phyloP scores from a whole-genome alignment of 2,329 filamentous ascomycete genomes.

The Alternaria tenuissima region DNA sequence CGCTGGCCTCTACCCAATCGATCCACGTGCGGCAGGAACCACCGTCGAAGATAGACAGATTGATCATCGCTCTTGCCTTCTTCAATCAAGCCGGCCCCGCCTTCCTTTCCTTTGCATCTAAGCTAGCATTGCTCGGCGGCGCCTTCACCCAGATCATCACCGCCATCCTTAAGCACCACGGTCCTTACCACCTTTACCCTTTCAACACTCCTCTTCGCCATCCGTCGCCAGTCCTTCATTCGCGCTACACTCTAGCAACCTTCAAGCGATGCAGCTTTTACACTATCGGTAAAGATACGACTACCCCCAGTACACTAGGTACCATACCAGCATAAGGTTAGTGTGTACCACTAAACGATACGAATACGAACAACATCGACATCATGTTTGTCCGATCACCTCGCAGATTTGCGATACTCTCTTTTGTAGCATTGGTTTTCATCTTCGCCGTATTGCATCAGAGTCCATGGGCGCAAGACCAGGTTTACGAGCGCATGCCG shows the following conservation, averaged over 20 bases:
- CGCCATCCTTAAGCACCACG: slow-evolving; percentile 3
- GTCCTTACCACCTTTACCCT: slow-evolving; percentile 12
- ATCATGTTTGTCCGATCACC: slow-evolving; percentile 49
- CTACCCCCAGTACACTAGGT: slow-evolving; percentile 17
- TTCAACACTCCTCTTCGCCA: not conserved
- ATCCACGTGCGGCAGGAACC: slow-evolving; percentile 10
- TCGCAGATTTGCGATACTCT: slow-evolving; percentile 50
- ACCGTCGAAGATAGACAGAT: slow-evolving; percentile 6
- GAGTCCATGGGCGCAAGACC: slow-evolving; percentile 37
- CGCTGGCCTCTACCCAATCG: not conserved
- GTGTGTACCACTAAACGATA: slow-evolving; percentile 23
- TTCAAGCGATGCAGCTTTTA: slow-evolving; percentile 29
- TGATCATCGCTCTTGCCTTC: slow-evolving; percentile 10
- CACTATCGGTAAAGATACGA: slow-evolving; percentile 26
- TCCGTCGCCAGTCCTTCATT: slow-evolving; percentile 15
- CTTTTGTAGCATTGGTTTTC: slow-evolving; percentile 46
- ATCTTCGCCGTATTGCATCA: slow-evolving; percentile 40
- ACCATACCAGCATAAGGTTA: slow-evolving; percentile 28
- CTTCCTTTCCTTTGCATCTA: slow-evolving; percentile 13
- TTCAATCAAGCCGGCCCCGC: slow-evolving; percentile 14
- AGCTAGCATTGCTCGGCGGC: slow-evolving; percentile 1
- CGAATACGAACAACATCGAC: slow-evolving; percentile 32
- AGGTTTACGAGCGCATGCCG: slow-evolving; percentile 39
- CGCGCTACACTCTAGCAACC: slow-evolving; percentile 9
- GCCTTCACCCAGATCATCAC: not conserved